A percentile compares a stretch with the other conserved stretches of the same genome.
phyloP scores from a whole-genome alignment of 495 filamentous ascomycete species.

The Podospora pseudopauciseta region DNA sequence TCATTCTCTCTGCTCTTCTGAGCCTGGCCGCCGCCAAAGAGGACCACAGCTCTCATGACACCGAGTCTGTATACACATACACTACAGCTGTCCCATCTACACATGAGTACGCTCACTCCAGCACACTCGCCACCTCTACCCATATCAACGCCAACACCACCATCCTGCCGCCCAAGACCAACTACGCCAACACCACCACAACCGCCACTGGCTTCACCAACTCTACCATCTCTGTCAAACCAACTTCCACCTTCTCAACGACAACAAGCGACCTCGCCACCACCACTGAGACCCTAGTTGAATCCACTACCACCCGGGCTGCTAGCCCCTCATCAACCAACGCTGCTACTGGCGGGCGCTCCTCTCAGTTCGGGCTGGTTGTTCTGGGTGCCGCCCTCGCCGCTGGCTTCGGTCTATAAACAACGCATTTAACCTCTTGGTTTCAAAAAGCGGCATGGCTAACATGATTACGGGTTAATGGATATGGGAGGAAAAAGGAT shows the following conservation, averaged over 20 bases:
- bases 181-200: constrained; percentile 2
- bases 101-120: background rate
- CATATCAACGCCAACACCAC: constrained; percentile 3
- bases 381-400: constrained; percentile 9
- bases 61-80: background rate
- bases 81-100: background rate
- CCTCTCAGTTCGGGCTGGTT: constrained; percentile 12
- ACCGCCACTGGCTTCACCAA: background rate
- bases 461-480: background rate
- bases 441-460: background rate
- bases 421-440: background rate
- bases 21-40: constrained; percentile 17
- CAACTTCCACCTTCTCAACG: background rate
- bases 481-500: background rate
- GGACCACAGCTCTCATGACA: background rate
- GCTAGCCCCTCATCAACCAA: constrained; percentile 12
- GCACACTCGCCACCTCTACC: background rate
- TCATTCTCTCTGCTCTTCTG: constrained; percentile 28
- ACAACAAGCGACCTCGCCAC: background rate
- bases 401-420: constrained; percentile 12
- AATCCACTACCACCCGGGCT: background rate
- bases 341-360: constrained; percentile 1
- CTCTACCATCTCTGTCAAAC: background rate
- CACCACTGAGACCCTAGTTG: background rate
- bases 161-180: background rate